These are phyloP conservation scores for Apiotrichum mycotoxinovorans DNA, from an alignment of 1,284 basidiomycete genomes.

Conservation along the genomic window DNA sequence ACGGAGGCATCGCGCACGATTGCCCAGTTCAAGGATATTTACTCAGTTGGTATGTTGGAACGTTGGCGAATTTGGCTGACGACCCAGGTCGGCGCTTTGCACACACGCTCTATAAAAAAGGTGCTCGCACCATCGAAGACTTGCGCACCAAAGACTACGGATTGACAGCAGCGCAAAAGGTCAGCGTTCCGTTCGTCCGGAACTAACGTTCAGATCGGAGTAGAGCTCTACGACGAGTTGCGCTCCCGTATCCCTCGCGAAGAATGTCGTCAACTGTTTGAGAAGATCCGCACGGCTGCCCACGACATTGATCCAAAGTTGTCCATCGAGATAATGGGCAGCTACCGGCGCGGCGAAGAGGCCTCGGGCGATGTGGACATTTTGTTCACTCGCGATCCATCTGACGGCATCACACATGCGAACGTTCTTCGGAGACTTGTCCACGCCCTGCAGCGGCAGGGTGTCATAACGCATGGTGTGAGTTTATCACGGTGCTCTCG, in stretches of 20 bases:
- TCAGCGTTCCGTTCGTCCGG: conserved; percentile 17
- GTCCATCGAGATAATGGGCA: conserved; percentile 82
- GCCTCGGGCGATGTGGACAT: conserved; percentile 88
- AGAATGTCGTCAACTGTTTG: conserved; percentile 71
- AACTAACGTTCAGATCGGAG: conserved; percentile 56
- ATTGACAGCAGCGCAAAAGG: conserved; percentile 62
- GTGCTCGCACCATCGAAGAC: conserved; percentile 74
- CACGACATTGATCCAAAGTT: conserved; percentile 66
- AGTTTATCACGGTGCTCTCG: no score
- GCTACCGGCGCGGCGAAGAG: conserved; percentile 71
- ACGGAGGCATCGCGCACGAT: conserved; percentile 35
- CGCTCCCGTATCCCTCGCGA: conserved; percentile 75
- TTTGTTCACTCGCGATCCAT: conserved; percentile 68
- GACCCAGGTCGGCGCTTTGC: conserved; percentile 60
- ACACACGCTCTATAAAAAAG: conserved; percentile 67
- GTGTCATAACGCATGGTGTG: conserved; percentile 72
- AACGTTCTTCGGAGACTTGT: conserved; percentile 60
- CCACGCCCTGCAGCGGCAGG: conserved; percentile 56
- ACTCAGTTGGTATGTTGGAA: conserved; percentile 67
- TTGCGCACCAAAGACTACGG: conserved; percentile 52
- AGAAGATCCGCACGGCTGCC: conserved; percentile 66
- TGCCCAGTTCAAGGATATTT: conserved; percentile 67
- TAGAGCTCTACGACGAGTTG: conserved; percentile 67
- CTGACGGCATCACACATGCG: conserved; percentile 68
- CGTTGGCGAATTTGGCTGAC: conserved; percentile 1